A percentile compares a stretch with the other conserved stretches of the same genome.
These are phyloP conservation scores for Colletotrichum shisoi DNA, from an alignment of 2,329 filamentous ascomycete genomes.

Conservation along the genomic window DNA sequence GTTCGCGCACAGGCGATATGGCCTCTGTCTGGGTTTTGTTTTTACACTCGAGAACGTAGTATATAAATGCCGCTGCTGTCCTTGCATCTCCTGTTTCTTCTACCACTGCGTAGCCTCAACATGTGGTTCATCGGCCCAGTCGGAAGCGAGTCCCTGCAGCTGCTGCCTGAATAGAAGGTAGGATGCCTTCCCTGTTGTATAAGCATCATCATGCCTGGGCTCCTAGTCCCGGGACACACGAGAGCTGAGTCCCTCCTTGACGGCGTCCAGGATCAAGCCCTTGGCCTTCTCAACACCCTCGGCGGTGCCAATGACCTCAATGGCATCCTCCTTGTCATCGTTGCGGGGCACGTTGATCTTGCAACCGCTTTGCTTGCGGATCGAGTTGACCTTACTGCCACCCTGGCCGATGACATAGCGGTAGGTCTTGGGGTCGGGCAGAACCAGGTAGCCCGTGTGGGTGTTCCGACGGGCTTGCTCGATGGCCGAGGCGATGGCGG, in stretches of 20 bases:
- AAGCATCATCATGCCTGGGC: conserved; percentile 2
- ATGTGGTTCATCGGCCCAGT: conserved; percentile 18
- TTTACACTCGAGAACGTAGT: background rate
- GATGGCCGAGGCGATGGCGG: conserved; percentile 75
- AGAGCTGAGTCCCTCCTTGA: conserved; percentile 65
- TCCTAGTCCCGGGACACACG: conserved; percentile 35
- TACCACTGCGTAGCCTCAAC: conserved; percentile 24
- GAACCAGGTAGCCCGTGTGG: conserved; percentile 83
- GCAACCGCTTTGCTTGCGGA: conserved; percentile 90
- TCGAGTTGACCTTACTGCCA: conserved; percentile 89
- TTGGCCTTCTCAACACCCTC: conserved; percentile 87
- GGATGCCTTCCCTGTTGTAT: background rate
- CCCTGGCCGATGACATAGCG: conserved; percentile 88
- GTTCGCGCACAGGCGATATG: background rate
- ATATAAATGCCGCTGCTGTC: background rate
- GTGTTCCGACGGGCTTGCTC: conserved; percentile 73
- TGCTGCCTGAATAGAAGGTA: conserved; percentile 13
- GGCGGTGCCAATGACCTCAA: conserved; percentile 82
- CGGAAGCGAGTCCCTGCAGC: conserved; percentile 6
- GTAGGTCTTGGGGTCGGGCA: conserved; percentile 89
- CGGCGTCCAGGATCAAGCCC: conserved; percentile 85
- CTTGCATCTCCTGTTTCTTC: background rate
- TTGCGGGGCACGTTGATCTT: conserved; percentile 92
- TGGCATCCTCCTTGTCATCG: conserved; percentile 78
- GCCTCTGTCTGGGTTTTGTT: background rate